These are phyloP conservation scores for Aegilops sharonensis DNA, from an alignment of 176 grass and related monocot species.

Conservation along the genomic window DNA sequence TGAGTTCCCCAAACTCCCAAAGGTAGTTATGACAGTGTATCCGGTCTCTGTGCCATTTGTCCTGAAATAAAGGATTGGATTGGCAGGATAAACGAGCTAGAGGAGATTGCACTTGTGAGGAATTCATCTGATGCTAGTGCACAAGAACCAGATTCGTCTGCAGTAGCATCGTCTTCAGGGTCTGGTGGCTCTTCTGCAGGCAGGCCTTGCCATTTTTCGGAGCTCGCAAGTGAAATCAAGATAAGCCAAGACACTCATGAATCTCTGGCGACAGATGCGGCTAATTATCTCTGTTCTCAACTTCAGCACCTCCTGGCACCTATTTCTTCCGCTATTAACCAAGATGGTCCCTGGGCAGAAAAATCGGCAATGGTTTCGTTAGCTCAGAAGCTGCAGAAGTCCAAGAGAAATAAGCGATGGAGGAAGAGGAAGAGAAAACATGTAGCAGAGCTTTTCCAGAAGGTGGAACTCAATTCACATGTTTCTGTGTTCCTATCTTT, in stretches of 20 bases:
- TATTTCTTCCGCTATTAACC: conserved; percentile 40
- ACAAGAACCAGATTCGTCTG: conserved; percentile 26
- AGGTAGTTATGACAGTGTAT: not conserved
- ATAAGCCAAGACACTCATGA: conserved; percentile 57
- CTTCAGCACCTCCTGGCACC: conserved; percentile 62
- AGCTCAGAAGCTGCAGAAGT: conserved; percentile 82
- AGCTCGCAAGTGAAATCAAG: conserved; percentile 45
- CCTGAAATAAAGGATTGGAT: not conserved
- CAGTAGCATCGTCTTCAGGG: not conserved
- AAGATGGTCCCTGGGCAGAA: conserved; percentile 59
- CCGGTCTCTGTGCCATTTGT: not conserved
- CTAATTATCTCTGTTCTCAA: conserved; percentile 54
- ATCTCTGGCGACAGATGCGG: conserved; percentile 55
- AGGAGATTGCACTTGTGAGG: conserved; percentile 40
- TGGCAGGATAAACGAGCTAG: conserved; percentile 67
- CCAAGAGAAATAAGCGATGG: conserved; percentile 81
- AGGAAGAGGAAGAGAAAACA: conserved; percentile 77
- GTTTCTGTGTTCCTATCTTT: not conserved
- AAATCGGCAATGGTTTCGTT: conserved; percentile 53
- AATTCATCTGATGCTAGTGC: not conserved
- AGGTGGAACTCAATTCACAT: conserved; percentile 35
- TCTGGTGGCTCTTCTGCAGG: conserved; percentile 1
- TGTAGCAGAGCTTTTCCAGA: conserved; percentile 56
- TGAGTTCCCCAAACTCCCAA: conserved; percentile 36
- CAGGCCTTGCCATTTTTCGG: conserved; percentile 2